Conservation (phyloP, 2,329 filamentous ascomycete genomes). For the Fusarium nodosum region DNA sequence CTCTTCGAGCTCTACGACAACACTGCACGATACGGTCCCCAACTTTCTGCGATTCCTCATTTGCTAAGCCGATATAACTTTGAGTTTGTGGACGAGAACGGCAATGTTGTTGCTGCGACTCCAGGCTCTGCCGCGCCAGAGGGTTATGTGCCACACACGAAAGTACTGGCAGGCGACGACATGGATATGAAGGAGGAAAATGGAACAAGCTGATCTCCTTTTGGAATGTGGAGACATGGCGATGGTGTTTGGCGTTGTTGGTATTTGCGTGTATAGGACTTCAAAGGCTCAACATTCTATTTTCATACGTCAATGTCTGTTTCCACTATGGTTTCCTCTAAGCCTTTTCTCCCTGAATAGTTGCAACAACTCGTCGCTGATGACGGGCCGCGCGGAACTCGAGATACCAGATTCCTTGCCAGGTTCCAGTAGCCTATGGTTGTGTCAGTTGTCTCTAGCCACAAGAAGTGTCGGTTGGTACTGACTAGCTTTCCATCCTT, state of each 20-base stretch:
- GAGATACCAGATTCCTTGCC: conserved; percentile 94
- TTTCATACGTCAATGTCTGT: conserved; percentile 22
- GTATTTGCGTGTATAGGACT: conserved; percentile 28
- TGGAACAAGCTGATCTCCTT: conserved; percentile 51
- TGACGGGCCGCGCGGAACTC: conserved; percentile 87
- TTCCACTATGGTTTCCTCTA: conserved; percentile 5
- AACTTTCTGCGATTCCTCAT: conserved; percentile 96
- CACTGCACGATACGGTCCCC: conserved; percentile 92
- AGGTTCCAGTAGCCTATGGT: conserved; percentile 71
- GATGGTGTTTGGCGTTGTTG: conserved; percentile 56
- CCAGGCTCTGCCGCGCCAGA: conserved; percentile 75
- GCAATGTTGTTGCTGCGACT: conserved; percentile 86
- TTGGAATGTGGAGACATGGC: conserved; percentile 48
- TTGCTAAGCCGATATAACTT: conserved; percentile 96
- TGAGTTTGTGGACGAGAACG: conserved; percentile 95
- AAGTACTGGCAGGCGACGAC: conserved; percentile 74
- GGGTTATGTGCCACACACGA: conserved; percentile 72
- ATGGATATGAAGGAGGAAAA: conserved; percentile 71
- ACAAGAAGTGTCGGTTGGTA: conserved; percentile 20
- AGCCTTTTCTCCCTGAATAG: conserved; percentile 88
- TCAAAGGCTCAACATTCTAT: conserved; percentile 35
- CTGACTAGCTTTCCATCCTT: conserved; percentile 81
- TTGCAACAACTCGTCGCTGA: conserved; percentile 86
- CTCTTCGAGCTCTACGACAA: conserved; percentile 99
- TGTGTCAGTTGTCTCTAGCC: conserved; percentile 14